These are phyloP conservation scores for Salvia hispanica DNA, from an alignment of 257 asterid genomes.

Conservation along the genomic window DNA sequence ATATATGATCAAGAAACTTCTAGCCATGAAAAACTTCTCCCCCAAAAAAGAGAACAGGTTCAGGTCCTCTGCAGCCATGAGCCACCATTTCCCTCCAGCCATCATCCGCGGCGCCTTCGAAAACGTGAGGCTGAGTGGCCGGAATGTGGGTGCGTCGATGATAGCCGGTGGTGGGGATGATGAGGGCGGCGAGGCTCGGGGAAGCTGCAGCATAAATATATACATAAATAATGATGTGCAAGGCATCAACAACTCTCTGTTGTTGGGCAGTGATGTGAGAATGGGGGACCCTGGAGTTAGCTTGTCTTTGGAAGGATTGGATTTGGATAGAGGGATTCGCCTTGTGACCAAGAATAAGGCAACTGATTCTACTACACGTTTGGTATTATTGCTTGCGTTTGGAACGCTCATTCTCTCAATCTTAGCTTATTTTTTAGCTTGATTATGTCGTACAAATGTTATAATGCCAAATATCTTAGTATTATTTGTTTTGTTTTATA, in stretches of 20 bases:
- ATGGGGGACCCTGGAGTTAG: constrained; percentile 72
- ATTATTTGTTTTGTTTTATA: not conserved
- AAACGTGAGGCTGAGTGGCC: constrained; percentile 42
- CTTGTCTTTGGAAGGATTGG: constrained; percentile 50
- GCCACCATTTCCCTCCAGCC: constrained; percentile 22
- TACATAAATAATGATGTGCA: constrained; percentile 70
- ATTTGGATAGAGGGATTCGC: constrained; percentile 55
- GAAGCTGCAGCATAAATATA: constrained; percentile 66
- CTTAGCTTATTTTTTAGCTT: constrained; percentile 35
- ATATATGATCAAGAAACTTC: constrained; percentile 5
- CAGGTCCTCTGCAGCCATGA: constrained; percentile 12
- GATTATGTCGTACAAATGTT: constrained; percentile 1
- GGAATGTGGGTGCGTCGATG: constrained; percentile 51
- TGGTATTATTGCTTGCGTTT: constrained; percentile 39
- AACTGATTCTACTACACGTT: constrained; percentile 28
- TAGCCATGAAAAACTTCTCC: constrained; percentile 44
- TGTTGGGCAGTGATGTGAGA: constrained; percentile 65
- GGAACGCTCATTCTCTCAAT: constrained; percentile 30
- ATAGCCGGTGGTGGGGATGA: constrained; percentile 29
- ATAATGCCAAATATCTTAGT: no score
- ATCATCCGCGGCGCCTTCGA: constrained; percentile 38
- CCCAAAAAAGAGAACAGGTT: constrained; percentile 29
- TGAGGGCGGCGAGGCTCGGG: constrained; percentile 39
- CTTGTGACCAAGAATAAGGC: constrained; percentile 37
- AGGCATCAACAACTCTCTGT: constrained; percentile 73